Conservation (phyloP, 106 monocot genomes). For the Dioscorea dumetorum region DNA sequence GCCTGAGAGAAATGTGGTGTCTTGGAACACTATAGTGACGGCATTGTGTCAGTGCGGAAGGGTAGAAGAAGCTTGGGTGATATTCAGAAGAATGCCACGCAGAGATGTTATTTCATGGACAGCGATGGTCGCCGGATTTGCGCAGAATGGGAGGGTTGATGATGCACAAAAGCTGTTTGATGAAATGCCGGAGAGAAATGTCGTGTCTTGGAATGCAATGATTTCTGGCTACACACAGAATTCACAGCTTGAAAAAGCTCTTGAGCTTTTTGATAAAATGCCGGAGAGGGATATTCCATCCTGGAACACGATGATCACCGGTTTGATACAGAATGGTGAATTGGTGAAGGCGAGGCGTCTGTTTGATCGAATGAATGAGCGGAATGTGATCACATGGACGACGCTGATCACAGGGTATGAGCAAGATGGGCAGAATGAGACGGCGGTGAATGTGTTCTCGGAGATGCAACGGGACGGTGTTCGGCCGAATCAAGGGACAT, state of each 20-base stretch:
- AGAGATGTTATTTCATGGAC: conserved; percentile 62
- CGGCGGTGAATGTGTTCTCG: conserved; percentile 37
- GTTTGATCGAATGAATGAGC: conserved; percentile 36
- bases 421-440: conserved; percentile 38
- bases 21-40: conserved; percentile 51
- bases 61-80: conserved; percentile 17
- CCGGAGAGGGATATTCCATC: conserved; percentile 45
- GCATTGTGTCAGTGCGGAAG: conserved; percentile 23
- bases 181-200: conserved; percentile 42
- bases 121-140: conserved; percentile 30
- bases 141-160: conserved; percentile 35
- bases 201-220: conserved; percentile 63
- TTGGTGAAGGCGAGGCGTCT: conserved; percentile 20
- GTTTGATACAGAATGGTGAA: conserved; percentile 45
- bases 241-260: conserved; percentile 31
- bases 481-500: conserved; percentile 48
- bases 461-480: conserved; percentile 32
- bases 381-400: conserved; percentile 66
- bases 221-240: conserved; percentile 51
- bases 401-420: conserved; percentile 46
- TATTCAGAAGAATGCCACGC: conserved; percentile 33
- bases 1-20: conserved; percentile 40
- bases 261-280: conserved; percentile 41
- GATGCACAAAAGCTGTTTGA: conserved; percentile 40
- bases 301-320: conserved; percentile 66